Conservation (phyloP, 2,329 filamentous ascomycete species). For the Volutella citrinella region DNA sequence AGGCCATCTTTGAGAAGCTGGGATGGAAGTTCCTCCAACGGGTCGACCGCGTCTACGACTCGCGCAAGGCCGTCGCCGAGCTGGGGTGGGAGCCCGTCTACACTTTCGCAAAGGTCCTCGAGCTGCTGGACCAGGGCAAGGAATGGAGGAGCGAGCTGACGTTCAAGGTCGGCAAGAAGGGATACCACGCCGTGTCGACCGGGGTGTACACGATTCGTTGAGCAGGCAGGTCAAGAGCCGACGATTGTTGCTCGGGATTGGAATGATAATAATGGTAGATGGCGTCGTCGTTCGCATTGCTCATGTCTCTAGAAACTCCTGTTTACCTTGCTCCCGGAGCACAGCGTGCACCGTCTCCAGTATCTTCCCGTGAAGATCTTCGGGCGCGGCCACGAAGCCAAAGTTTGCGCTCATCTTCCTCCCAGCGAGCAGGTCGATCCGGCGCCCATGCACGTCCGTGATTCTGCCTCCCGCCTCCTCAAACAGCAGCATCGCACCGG, state of each 20-base stretch:
- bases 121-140: slow-evolving; percentile 31
- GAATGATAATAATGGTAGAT: too few species aligned
- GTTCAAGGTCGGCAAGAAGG: slow-evolving; percentile 38
- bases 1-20: slow-evolving; percentile 27
- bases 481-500: slow-evolving; percentile 57
- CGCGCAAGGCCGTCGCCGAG: slow-evolving; percentile 37
- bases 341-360: slow-evolving; percentile 73
- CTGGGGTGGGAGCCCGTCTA: slow-evolving; percentile 41
- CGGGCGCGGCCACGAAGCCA: slow-evolving; percentile 54
- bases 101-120: slow-evolving; percentile 36
- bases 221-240: slow-evolving; percentile 5
- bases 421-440: slow-evolving; percentile 48
- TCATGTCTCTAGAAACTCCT: slow-evolving; percentile 15
- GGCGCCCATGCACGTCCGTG: slow-evolving; percentile 51
- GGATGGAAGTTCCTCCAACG: slow-evolving; percentile 37
- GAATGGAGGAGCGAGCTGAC: slow-evolving; percentile 39
- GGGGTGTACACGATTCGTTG: slow-evolving; percentile 41
- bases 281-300: too few species aligned
- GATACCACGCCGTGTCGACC: slow-evolving; percentile 41
- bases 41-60: slow-evolving; percentile 46
- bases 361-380: slow-evolving; percentile 40
- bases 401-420: slow-evolving; percentile 49
- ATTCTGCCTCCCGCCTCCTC: slow-evolving; percentile 54
- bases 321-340: slow-evolving; percentile 42
- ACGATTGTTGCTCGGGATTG: too few species aligned